A percentile compares a stretch with the other conserved stretches of the same genome.
These are phyloP conservation scores for Flaveria robusta DNA, from an alignment of 129 eudicot species.

Conservation along the genomic window DNA sequence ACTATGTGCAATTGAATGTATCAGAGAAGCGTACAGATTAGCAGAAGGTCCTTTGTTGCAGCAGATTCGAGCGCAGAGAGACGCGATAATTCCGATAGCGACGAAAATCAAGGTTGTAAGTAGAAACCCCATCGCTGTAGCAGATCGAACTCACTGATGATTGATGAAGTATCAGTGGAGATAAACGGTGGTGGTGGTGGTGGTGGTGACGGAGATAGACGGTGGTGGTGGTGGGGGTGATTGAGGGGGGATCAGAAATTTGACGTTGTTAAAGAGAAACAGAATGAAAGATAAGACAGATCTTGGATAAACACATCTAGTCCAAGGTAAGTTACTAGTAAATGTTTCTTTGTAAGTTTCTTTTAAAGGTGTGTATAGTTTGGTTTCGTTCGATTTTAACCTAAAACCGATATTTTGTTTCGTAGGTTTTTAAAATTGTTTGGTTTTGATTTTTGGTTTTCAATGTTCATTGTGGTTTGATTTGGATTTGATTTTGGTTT, in stretches of 20 bases:
- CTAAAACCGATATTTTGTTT: no score
- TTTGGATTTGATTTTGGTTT: no score
- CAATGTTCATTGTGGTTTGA: no score
- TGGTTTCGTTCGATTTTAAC: no score
- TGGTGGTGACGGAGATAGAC: slow-evolving; percentile 8
- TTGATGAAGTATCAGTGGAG: background rate
- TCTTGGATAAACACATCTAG: slow-evolving; percentile 2
- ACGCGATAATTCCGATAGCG: slow-evolving; percentile 57
- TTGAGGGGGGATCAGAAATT: slow-evolving; percentile 6
- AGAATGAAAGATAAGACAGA: background rate
- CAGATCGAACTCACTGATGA: slow-evolving; percentile 10
- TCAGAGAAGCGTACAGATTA: slow-evolving; percentile 40
- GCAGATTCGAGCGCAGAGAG: slow-evolving; percentile 63
- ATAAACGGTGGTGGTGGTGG: slow-evolving; percentile 1
- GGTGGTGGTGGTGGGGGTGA: slow-evolving; percentile 18
- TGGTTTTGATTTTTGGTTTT: no score
- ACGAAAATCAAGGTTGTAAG: slow-evolving; percentile 41
- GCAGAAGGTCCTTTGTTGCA: slow-evolving; percentile 78
- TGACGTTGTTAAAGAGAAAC: slow-evolving; percentile 4
- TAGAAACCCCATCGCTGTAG: slow-evolving; percentile 45
- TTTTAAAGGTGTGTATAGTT: no score
- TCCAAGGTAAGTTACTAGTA: no score
- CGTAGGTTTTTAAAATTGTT: no score
- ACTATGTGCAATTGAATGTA: background rate
- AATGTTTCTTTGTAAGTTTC: no score